Conservation (phyloP, 2,329 filamentous ascomycete genomes). For the Aspergillus brunneoviolaceus region DNA sequence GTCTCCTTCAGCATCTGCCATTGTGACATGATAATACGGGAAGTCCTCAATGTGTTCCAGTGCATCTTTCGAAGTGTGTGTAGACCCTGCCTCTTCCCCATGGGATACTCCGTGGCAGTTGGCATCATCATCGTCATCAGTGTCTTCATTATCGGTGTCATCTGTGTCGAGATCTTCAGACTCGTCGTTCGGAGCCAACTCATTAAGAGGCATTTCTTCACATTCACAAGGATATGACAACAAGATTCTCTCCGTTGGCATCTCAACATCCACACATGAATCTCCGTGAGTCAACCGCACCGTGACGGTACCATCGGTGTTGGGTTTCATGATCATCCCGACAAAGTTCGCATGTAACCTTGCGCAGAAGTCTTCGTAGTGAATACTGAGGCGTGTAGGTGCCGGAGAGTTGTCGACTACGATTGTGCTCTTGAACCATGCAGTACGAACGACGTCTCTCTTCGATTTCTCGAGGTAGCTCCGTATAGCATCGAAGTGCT, state of each 20-base stretch:
- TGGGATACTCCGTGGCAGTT: background rate
- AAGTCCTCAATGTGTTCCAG: background rate
- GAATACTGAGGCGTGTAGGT: slow-evolving; percentile 20
- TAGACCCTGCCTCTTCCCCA: slow-evolving; percentile 11
- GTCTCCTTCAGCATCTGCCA: background rate
- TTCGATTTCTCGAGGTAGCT: slow-evolving; percentile 22
- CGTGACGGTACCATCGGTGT: slow-evolving; percentile 53
- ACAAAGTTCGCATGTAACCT: slow-evolving; percentile 48
- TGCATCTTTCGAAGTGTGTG: slow-evolving; percentile 1
- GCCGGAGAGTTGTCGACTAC: slow-evolving; percentile 17
- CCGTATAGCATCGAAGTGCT: slow-evolving; percentile 12
- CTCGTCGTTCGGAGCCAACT: background rate
- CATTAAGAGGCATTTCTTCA: slow-evolving; percentile 22
- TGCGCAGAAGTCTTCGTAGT: slow-evolving; percentile 14
- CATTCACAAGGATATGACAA: slow-evolving; percentile 39
- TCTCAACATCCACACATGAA: slow-evolving; percentile 50
- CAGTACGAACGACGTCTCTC: slow-evolving; percentile 13
- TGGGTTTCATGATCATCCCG: slow-evolving; percentile 57
- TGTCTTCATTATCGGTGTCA: background rate
- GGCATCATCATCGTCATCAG: background rate
- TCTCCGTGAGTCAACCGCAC: slow-evolving; percentile 55
- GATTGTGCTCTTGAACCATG: slow-evolving; percentile 24
- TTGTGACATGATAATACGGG: background rate
- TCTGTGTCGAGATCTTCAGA: background rate
- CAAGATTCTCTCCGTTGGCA: slow-evolving; percentile 50